Evolutionary conservation across 768 basidiomycete species (phyloP).

Genomic region (Tephrocybe rancida): DNA sequence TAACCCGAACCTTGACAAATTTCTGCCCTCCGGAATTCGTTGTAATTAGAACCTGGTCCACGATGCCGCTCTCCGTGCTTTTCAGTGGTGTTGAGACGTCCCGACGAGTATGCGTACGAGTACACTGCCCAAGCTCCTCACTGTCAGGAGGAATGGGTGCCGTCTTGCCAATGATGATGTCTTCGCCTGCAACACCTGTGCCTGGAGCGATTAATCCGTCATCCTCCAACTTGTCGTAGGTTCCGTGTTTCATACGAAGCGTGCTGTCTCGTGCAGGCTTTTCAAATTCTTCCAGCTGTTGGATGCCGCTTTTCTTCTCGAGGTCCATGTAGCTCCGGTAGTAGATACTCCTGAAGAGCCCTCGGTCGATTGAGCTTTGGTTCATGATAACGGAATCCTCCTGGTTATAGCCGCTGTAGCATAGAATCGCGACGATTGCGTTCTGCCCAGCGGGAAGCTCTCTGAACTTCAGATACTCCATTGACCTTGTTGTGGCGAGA

Average conservation of each 20-base stretch:
- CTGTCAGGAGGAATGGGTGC: slow-evolving; percentile 96
- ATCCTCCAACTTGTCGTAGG: slow-evolving; percentile 96
- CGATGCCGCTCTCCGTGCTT: slow-evolving; percentile 96
- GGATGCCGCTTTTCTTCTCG: slow-evolving; percentile 94
- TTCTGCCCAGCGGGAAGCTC: slow-evolving; percentile 99
- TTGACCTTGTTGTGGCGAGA: slow-evolving; percentile 96
- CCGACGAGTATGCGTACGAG: slow-evolving; percentile 88
- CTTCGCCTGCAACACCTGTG: slow-evolving; percentile 92
- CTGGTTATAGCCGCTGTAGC: slow-evolving; percentile 99
- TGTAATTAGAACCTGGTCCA: slow-evolving; percentile 96
- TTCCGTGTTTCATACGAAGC: slow-evolving; percentile 95
- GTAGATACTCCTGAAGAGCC: slow-evolving; percentile 97
- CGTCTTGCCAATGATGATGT: slow-evolving; percentile 99
- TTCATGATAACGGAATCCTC: slow-evolving; percentile 99
- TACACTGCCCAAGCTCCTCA: slow-evolving; percentile 95
- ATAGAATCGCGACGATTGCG: slow-evolving; percentile 96
- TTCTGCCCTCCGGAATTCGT: slow-evolving; percentile 96
- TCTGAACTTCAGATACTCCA: slow-evolving; percentile 99
- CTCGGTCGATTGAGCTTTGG: slow-evolving; percentile 97
- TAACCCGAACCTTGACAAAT: slow-evolving; percentile 96
- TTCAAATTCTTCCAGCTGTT: slow-evolving; percentile 94
- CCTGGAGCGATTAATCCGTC: slow-evolving; percentile 97
- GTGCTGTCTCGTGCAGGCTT: slow-evolving; percentile 93
- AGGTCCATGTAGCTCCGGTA: slow-evolving; percentile 98
- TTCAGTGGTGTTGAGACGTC: slow-evolving; percentile 98